Percentiles rank a stretch among this genome's conserved stretches.
These are phyloP conservation scores for Aschersonia sp. DNA, from an alignment of 2,329 filamentous ascomycete species.

Conservation along the genomic window DNA sequence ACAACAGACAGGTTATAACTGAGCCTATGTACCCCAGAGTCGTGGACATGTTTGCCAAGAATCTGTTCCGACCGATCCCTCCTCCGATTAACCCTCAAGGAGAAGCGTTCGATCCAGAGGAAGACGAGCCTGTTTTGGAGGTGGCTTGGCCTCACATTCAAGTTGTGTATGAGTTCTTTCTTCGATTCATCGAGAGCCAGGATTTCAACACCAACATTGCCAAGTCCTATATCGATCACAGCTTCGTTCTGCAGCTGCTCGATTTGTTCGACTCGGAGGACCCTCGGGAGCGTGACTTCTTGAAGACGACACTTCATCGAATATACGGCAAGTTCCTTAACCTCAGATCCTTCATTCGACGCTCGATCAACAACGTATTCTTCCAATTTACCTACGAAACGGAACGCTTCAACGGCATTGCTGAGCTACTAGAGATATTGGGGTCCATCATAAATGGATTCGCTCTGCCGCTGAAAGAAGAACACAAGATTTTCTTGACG, in stretches of 20 bases:
- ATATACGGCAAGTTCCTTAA: slow-evolving; percentile 99
- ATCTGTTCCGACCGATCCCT: slow-evolving; percentile 91
- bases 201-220: slow-evolving; percentile 99
- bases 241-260: slow-evolving; percentile 91
- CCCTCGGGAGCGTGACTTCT: slow-evolving; percentile 86
- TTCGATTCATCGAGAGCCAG: slow-evolving; percentile 97
- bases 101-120: slow-evolving; percentile 95
- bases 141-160: slow-evolving; percentile 99
- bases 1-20: slow-evolving; percentile 95
- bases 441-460: slow-evolving; percentile 99
- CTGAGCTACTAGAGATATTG: slow-evolving; percentile 88
- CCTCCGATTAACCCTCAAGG: slow-evolving; percentile 96
- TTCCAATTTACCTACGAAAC: slow-evolving; percentile 99
- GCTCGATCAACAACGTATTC: slow-evolving; percentile 99
- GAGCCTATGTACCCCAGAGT: slow-evolving; percentile 98
- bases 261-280: slow-evolving; percentile 98
- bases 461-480: slow-evolving; percentile 88
- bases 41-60: slow-evolving; percentile 99
- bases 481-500: slow-evolving; percentile 96
- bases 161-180: slow-evolving; percentile 98
- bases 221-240: slow-evolving; percentile 96
- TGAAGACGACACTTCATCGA: slow-evolving; percentile 93
- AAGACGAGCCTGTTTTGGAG: slow-evolving; percentile 94
- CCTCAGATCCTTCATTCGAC: slow-evolving; percentile 86
- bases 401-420: slow-evolving; percentile 95